These are phyloP conservation scores for Cladobotryum mycophilum DNA, from an alignment of 2,329 filamentous ascomycete genomes.

Conservation along the genomic window DNA sequence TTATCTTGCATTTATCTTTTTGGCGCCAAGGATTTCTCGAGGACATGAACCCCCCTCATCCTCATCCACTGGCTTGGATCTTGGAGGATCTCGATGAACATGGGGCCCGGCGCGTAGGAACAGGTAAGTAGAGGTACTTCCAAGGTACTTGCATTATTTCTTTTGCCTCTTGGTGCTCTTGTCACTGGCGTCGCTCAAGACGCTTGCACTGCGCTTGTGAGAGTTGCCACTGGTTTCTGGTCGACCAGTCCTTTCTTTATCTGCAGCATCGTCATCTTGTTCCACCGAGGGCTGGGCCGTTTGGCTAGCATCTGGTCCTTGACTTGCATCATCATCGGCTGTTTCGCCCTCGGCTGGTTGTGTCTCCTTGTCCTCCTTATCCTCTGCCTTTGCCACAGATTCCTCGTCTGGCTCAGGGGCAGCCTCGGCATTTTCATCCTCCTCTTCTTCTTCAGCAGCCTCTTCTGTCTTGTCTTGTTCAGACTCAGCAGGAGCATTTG, in stretches of 20 bases:
- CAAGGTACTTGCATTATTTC: constrained; percentile 31
- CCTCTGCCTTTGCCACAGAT: constrained; percentile 14
- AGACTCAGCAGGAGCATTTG: constrained; percentile 11
- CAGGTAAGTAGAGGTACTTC: constrained; percentile 18
- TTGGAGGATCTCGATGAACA: not conserved
- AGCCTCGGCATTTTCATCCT: constrained; percentile 6
- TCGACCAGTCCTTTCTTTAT: constrained; percentile 26
- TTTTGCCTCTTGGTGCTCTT: constrained; percentile 53
- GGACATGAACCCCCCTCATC: no score
- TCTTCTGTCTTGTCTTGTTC: constrained; percentile 9
- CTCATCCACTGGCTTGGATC: not conserved
- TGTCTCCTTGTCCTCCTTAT: constrained; percentile 14
- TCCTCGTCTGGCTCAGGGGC: no score
- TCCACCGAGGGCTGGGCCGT: constrained; percentile 19
- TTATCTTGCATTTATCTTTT: constrained; percentile 1
- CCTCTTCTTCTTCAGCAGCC: constrained; percentile 10
- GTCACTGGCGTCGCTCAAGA: constrained; percentile 64
- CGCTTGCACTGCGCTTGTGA: constrained; percentile 79
- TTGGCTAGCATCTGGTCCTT: constrained; percentile 2
- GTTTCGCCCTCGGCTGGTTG: constrained; percentile 11
- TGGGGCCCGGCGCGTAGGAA: constrained; percentile 13
- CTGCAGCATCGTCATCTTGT: constrained; percentile 22
- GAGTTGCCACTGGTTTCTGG: constrained; percentile 35
- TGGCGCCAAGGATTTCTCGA: not conserved
- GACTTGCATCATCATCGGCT: constrained; percentile 12